Conservation (phyloP, 768 basidiomycete species). For the Podaxis sp. region DNA sequence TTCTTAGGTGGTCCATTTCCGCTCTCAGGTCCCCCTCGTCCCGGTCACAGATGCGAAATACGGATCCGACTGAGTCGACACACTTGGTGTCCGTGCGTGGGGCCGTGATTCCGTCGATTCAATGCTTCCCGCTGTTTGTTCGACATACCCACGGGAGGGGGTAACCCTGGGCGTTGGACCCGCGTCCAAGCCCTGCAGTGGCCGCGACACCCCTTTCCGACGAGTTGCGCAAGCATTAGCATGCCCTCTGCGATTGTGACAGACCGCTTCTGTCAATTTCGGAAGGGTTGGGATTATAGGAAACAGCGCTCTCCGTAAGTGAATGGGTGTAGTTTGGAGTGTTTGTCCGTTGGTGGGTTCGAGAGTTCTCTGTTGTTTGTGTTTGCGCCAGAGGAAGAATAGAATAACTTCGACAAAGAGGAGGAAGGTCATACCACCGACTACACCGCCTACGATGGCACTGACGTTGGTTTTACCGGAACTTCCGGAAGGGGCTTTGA, state of each 20-base stretch:
- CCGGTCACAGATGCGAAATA: neutral
- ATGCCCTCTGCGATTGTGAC: neutral
- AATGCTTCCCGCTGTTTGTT: neutral
- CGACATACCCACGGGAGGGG: neutral
- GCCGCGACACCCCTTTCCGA: no score
- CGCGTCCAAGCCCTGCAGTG: no score
- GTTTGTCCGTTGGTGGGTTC: neutral
- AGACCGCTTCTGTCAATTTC: neutral
- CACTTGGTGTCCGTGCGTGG: neutral
- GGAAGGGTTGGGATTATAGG: neutral
- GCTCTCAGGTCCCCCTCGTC: neutral
- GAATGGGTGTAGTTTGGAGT: neutral
- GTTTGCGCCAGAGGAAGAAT: conserved; percentile 3
- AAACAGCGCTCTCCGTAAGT: neutral
- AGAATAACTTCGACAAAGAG: neutral
- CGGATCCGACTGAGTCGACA: conserved; percentile 27
- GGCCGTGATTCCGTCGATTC: neutral
- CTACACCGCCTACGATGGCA: conserved; percentile 13
- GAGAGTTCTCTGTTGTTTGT: neutral
- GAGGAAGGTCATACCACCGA: conserved; percentile 7
- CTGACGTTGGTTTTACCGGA: neutral
- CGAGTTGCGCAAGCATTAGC: no score
- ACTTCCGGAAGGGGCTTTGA: neutral
- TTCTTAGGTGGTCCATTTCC: conserved; percentile 4
- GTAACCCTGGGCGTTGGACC: no score